Evolutionary conservation across 805 yeast genomes (phyloP).

Genomic region (Metschnikowia noctiluminum): DNA sequence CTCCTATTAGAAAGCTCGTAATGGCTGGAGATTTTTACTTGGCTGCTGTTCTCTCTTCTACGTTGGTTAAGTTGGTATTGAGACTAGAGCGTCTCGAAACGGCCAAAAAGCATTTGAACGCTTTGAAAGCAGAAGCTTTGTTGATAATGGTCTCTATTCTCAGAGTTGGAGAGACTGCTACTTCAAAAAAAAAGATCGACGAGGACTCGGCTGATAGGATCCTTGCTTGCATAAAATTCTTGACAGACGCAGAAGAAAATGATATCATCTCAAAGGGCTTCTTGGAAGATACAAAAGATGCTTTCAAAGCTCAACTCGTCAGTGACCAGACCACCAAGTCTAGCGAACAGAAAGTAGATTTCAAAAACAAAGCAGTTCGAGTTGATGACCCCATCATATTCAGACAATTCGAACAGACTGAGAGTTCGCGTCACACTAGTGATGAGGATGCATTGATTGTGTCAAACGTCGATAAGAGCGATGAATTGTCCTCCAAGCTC

Average conservation of each 20-base stretch:
- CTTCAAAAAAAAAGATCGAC: constrained; percentile 74
- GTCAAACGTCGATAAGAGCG: constrained; percentile 48
- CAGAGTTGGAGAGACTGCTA: constrained; percentile 76
- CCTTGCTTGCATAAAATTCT: constrained; percentile 75
- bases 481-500: constrained; percentile 70
- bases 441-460: constrained; percentile 60
- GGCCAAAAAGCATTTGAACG: constrained; percentile 62
- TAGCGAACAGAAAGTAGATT: constrained; percentile 51
- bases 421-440: constrained; percentile 20
- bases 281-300: constrained; percentile 82
- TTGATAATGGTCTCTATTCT: constrained; percentile 87
- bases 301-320: constrained; percentile 70
- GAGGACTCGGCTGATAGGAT: constrained; percentile 97
- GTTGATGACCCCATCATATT: constrained; percentile 76
- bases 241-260: constrained; percentile 60
- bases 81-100: constrained; percentile 60
- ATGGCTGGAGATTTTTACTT: constrained; percentile 88
- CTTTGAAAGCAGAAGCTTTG: constrained; percentile 91
- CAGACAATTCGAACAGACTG: constrained; percentile 65
- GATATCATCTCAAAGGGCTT: constrained; percentile 63
- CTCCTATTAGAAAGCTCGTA: constrained; percentile 78
- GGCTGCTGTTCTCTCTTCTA: constrained; percentile 81
- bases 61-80: constrained; percentile 83
- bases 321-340: constrained; percentile 57
- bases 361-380: constrained; percentile 64